Evolutionary conservation across 2,329 filamentous ascomycete genomes (phyloP), one percentile per base, ranked within the genome.

Genomic region (Calonectria montana): DNA sequence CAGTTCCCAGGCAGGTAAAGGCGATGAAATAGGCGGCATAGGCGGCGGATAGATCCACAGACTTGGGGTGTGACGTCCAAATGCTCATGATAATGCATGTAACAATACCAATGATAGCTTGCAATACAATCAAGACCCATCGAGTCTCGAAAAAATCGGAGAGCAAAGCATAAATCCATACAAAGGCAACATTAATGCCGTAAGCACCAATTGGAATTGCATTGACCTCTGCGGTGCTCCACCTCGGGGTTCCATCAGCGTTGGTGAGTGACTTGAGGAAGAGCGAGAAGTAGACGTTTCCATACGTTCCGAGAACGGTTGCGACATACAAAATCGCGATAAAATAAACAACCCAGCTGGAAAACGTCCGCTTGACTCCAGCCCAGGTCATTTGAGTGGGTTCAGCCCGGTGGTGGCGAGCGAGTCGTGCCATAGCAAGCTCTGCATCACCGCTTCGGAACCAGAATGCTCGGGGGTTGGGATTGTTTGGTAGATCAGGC

Each of bases 11-110:
- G 16, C 64, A 67, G 3, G 83, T 13, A 87, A 79, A 73, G 0
- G 84, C 83, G 75, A 89, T 86, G 73, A 89, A 88, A 72, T 88
- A 89, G 53, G 85, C 84, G 2, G 87, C 86, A 72, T 89, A 90
- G 0, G 87, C 88, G 2, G 85, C 84, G 0, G 84, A 83, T 1
- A 89, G 68, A 0, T 84, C 81, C 1, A 86, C 85, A 0, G 81
- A 79, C 2, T 76, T 73, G 0, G 87, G 87, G 39, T 87, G 82
- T 1, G 83, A 77, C 0, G 87, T 89, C 88, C 88, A 89, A n/a
- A 88, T 79, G 41, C 83, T 88, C 86, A 89, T 88, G 25, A 85
- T 86, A 50, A 88, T 87, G 70, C 83, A 84, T 1, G 85, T 84
- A 2, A 88, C 79, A 4, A 89, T 79, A 1, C 85, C 87, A 61